Evolutionary conservation across 345 rosid species (phyloP).

Genomic region (Turnera subulata): DNA sequence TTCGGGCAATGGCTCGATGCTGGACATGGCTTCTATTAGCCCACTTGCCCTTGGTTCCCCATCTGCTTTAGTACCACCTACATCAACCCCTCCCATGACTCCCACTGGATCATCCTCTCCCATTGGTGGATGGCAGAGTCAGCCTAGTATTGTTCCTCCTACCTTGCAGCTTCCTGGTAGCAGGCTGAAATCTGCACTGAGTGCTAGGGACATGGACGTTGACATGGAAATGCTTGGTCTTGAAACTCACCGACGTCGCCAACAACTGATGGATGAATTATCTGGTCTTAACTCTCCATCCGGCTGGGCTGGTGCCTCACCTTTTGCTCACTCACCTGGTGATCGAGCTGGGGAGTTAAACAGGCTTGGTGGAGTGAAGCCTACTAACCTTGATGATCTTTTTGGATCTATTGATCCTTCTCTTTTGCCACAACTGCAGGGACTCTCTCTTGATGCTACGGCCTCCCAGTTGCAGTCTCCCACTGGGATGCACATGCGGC

Average conservation of each 20-base stretch:
- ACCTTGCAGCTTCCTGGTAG: conserved; percentile 77
- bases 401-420: conserved; percentile 47
- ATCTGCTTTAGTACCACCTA: conserved; percentile 37
- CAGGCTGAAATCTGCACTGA: conserved; percentile 55
- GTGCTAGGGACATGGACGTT: conserved; percentile 63
- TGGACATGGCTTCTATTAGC: conserved; percentile 60
- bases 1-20: conserved; percentile 41
- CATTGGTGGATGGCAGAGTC: conserved; percentile 52
- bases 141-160: conserved; percentile 45
- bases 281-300: conserved; percentile 53
- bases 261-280: conserved; percentile 50
- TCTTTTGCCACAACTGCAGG: conserved; percentile 39
- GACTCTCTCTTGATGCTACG: conserved; percentile 35
- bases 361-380: conserved; percentile 56
- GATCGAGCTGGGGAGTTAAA: conserved; percentile 42
- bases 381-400: conserved; percentile 60
- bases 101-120: conserved; percentile 63
- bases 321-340: conserved; percentile 34
- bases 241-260: conserved; percentile 33
- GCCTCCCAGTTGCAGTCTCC: conserved; percentile 37
- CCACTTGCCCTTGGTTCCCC: conserved; percentile 59
- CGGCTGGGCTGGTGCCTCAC: conserved; percentile 50
- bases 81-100: conserved; percentile 65
- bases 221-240: conserved; percentile 39
- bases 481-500: conserved; percentile 41